Evolutionary conservation across 2,329 filamentous ascomycete genomes (phyloP), one percentile per base, ranked within the genome.

Genomic region (Biscogniauxia marginata): DNA sequence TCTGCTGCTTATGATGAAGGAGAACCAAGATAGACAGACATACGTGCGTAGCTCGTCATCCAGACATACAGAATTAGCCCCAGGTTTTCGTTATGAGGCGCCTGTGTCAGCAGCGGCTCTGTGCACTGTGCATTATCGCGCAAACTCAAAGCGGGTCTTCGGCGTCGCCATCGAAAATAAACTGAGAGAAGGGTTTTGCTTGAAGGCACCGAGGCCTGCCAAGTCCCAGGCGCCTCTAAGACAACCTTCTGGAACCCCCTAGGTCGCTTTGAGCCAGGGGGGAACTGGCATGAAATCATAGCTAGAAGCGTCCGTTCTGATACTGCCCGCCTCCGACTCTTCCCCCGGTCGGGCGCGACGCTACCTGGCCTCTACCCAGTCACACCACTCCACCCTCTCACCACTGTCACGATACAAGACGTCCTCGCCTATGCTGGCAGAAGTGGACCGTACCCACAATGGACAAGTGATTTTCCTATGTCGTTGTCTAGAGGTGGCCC

Each of bases 391-490:
- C 62, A 67, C 61, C 57, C 64, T 65, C 65, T 65, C 59, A 64
- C 63, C 62, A 67, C 59, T 62, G 63, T 68, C 66, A 69, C 66
- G 66, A 69, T 69, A 63, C 62, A 57, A 60, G 54, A 59, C 61
- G 39, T 49, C 57, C 39, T 57, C 49, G 54, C 57, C 57, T 56
- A 57, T 61, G 62, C 58, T 64, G 52, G 59, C 46, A 64, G 57
- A 62, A 62, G 66, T 68, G 66, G 66, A 67, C 61, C 64, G 61
- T 60, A 60, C 58, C 63, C 62, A 65, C 65, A 63, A 60, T 46
- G 52, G 48, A 60, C 55, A 52, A 51, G 54, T 43, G 52, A 34
- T 59, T 55, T 61, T n/a, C n/a, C n/a, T 53, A 56, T 57, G 55
- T 50, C 59, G 58, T 59, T 50, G 56, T 56, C 66, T 64, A 46